Evolutionary conservation across 495 filamentous ascomycete genomes (phyloP).

Genomic region (Aspergillus diversus): DNA sequence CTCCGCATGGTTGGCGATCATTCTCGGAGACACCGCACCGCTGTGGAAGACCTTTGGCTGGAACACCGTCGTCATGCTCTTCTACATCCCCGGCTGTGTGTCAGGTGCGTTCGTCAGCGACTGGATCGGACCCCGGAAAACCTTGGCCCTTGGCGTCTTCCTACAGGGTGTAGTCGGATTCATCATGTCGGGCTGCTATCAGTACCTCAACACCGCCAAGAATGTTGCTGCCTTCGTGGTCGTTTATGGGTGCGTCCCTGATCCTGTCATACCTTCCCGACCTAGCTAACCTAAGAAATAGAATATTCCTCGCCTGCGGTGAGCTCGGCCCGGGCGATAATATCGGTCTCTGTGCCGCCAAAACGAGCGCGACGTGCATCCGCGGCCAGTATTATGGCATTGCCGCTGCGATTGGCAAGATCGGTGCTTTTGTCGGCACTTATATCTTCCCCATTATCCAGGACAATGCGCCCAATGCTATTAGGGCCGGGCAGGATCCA

Average conservation of each 20-base stretch:
- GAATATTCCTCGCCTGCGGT: constrained; percentile 82
- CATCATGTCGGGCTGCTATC: constrained; percentile 81
- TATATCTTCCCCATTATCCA: constrained; percentile 77
- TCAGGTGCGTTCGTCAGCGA: constrained; percentile 76
- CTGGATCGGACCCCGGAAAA: constrained; percentile 72
- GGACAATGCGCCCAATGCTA: constrained; percentile 61
- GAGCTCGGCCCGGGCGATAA: constrained; percentile 91
- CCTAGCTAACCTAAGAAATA: constrained; percentile 25
- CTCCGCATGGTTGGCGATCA: constrained; percentile 67
- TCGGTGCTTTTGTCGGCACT: constrained; percentile 89
- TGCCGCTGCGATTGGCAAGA: constrained; percentile 81
- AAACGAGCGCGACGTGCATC: constrained; percentile 84
- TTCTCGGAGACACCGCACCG: constrained; percentile 57
- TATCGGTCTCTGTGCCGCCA: constrained; percentile 84
- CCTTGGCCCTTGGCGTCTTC: constrained; percentile 67
- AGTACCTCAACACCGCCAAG: constrained; percentile 58
- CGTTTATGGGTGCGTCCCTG: constrained; percentile 60
- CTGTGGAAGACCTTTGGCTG: constrained; percentile 81
- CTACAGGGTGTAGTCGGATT: constrained; percentile 80
- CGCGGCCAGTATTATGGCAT: constrained; percentile 91
- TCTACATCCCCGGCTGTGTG: constrained; percentile 83
- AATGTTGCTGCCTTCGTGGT: constrained; percentile 79
- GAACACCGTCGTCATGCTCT: constrained; percentile 81
- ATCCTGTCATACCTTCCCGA: no score
- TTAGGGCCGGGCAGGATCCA: constrained; percentile 72